These are phyloP conservation scores for Diaporthe citrichinensis DNA, from an alignment of 2,329 filamentous ascomycete genomes.

Conservation along the genomic window DNA sequence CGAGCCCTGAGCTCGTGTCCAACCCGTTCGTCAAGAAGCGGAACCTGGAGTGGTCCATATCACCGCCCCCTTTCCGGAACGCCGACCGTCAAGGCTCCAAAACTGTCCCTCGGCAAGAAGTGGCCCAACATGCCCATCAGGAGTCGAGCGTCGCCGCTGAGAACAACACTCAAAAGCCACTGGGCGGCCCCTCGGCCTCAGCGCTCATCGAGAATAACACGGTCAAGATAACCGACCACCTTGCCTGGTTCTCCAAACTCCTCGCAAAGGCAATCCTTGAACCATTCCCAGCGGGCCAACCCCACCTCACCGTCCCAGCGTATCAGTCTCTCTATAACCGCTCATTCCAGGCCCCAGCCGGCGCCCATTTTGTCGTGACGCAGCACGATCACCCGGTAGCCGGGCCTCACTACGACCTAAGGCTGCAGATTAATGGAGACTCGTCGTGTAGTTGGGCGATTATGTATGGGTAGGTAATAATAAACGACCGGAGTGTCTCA, in stretches of 20 bases:
- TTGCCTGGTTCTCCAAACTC: constrained; percentile 53
- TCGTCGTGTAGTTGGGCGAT: constrained; percentile 77
- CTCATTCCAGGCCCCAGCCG: constrained; percentile 50
- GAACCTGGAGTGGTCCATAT: constrained; percentile 58
- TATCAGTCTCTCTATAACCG: constrained; percentile 56
- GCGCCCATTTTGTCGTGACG: constrained; percentile 77
- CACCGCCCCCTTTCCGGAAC: constrained; percentile 43
- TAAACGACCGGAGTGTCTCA: neutral
- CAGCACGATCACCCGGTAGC: constrained; percentile 81
- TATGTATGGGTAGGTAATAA: constrained; percentile 63
- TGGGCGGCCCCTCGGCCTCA: constrained; percentile 42
- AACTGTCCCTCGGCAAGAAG: neutral
- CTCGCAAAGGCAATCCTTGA: constrained; percentile 49
- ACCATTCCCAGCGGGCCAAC: constrained; percentile 44
- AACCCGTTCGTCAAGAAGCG: constrained; percentile 64
- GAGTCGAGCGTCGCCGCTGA: neutral
- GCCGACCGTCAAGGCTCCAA: constrained; percentile 44
- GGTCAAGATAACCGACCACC: constrained; percentile 55
- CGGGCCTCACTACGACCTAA: constrained; percentile 77
- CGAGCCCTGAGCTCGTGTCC: constrained; percentile 54
- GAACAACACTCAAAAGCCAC: neutral
- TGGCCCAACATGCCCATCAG: neutral
- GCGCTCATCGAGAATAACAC: constrained; percentile 58
- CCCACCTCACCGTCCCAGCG: constrained; percentile 52
- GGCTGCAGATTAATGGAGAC: constrained; percentile 77